Evolutionary conservation across 805 yeast species (phyloP).

Genomic region (Candida wancherniae): DNA sequence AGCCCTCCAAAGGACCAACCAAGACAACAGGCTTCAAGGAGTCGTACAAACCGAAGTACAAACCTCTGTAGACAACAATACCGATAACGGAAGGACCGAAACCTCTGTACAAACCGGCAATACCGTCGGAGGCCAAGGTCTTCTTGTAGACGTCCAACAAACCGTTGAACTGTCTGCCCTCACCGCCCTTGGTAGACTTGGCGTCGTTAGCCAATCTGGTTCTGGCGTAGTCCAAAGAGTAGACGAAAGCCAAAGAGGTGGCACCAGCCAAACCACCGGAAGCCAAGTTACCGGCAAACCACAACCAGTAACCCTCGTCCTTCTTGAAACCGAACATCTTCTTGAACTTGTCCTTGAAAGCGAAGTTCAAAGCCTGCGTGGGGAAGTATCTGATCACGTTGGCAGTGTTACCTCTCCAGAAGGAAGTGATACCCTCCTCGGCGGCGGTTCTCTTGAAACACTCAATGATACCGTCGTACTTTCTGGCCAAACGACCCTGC

Average conservation of each 20-base stretch:
- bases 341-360: slow-evolving; percentile 97
- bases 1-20: slow-evolving; percentile 91
- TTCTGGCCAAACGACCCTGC: slow-evolving; percentile 88
- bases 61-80: slow-evolving; percentile 98
- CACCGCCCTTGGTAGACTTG: slow-evolving; percentile 78
- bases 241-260: slow-evolving; percentile 85
- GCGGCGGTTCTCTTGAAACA: slow-evolving; percentile 94
- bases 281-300: slow-evolving; percentile 98
- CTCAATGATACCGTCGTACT: slow-evolving; percentile 86
- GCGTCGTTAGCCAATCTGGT: slow-evolving; percentile 99
- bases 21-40: slow-evolving; percentile 92
- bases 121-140: slow-evolving; percentile 93
- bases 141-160: slow-evolving; percentile 92
- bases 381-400: slow-evolving; percentile 99
- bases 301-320: slow-evolving; percentile 85
- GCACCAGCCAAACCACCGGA: slow-evolving; percentile 99
- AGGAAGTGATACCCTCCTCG: slow-evolving; percentile 85
- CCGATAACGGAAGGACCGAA: slow-evolving; percentile 98
- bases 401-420: slow-evolving; percentile 99
- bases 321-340: slow-evolving; percentile 95
- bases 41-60: slow-evolving; percentile 96
- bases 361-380: slow-evolving; percentile 97
- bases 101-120: slow-evolving; percentile 99
- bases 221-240: slow-evolving; percentile 97
- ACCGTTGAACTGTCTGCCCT: slow-evolving; percentile 97